These are phyloP conservation scores for Dendrocalamus sinicus DNA, from an alignment of 176 grass and related monocot genomes.

Conservation along the genomic window DNA sequence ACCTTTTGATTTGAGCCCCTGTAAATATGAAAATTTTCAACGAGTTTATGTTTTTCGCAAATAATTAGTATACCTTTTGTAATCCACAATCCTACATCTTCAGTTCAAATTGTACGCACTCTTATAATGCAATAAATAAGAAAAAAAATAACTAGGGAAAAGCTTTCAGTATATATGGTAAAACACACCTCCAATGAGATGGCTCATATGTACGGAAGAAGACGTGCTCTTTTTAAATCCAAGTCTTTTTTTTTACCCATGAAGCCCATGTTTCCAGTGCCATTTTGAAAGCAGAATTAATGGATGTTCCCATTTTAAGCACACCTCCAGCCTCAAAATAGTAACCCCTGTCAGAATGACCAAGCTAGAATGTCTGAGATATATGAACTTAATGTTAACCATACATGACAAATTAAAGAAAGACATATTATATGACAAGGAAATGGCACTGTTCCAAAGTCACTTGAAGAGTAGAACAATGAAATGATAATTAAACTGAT, in stretches of 20 bases:
- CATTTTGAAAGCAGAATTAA: slow-evolving; percentile 87
- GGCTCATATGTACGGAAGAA: slow-evolving; percentile 97
- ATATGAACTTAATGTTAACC: background rate
- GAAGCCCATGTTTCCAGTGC: slow-evolving; percentile 90
- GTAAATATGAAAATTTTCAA: slow-evolving; percentile 23
- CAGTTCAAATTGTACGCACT: background rate
- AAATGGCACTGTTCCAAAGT: background rate
- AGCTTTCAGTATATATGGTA: background rate
- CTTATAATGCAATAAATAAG: background rate
- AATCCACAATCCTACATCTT: slow-evolving; percentile 17
- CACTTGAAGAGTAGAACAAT: background rate
- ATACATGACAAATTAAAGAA: background rate
- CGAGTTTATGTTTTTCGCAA: slow-evolving; percentile 13
- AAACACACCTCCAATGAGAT: slow-evolving; percentile 90
- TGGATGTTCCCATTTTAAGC: slow-evolving; percentile 83
- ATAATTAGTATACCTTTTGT: background rate
- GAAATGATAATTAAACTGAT: background rate
- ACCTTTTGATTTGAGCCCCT: slow-evolving; percentile 82
- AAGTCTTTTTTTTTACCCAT: slow-evolving; percentile 76
- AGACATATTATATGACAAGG: background rate
- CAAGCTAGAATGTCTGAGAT: slow-evolving; percentile 28
- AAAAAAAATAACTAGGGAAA: slow-evolving; percentile 15
- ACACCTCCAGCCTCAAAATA: slow-evolving; percentile 85
- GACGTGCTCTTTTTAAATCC: slow-evolving; percentile 69
- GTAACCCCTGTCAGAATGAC: slow-evolving; percentile 76